Conservation (phyloP, 768 basidiomycete genomes). For the Lentinus brumalis region DNA sequence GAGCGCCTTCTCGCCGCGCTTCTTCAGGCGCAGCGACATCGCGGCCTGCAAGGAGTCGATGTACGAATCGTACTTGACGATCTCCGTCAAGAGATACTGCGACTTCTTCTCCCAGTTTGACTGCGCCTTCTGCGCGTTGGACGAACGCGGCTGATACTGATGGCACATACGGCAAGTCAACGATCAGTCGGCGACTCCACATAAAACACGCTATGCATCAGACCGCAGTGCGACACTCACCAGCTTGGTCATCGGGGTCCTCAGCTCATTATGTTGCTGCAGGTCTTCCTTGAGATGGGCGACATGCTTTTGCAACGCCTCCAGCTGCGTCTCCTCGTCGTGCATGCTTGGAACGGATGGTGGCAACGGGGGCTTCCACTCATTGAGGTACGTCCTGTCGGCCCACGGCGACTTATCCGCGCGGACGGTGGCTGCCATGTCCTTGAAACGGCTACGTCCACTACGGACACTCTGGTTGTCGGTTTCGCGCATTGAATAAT, state of each 20-base stretch:
- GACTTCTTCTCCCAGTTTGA: conserved; percentile 94
- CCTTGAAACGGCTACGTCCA: conserved; percentile 70
- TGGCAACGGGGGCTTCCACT: conserved; percentile 92
- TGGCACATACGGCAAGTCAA: conserved; percentile 9
- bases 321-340: conserved; percentile 92
- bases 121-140: conserved; percentile 74
- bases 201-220: conserved; percentile 7
- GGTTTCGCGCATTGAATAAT: conserved; percentile 48
- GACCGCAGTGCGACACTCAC: conserved; percentile 44
- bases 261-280: conserved; percentile 79
- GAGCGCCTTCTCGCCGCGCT: conserved; percentile 84
- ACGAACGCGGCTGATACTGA: conserved; percentile 81
- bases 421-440: conserved; percentile 66
- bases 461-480: conserved; percentile 73
- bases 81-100: conserved; percentile 85
- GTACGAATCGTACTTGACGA: conserved; percentile 95
- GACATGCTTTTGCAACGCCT: conserved; percentile 85
- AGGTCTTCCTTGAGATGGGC: conserved; percentile 74
- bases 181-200: conserved; percentile 5
- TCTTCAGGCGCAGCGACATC: conserved; percentile 84
- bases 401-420: conserved; percentile 69
- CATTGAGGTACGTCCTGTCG: conserved; percentile 80
- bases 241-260: conserved; percentile 78
- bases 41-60: conserved; percentile 85
- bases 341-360: conserved; percentile 82